Evolutionary conservation across 192 early-diverging fungal genomes (phyloP), one percentile per base, ranked within the genome.

Genomic region (Rhizophagus clarus): DNA sequence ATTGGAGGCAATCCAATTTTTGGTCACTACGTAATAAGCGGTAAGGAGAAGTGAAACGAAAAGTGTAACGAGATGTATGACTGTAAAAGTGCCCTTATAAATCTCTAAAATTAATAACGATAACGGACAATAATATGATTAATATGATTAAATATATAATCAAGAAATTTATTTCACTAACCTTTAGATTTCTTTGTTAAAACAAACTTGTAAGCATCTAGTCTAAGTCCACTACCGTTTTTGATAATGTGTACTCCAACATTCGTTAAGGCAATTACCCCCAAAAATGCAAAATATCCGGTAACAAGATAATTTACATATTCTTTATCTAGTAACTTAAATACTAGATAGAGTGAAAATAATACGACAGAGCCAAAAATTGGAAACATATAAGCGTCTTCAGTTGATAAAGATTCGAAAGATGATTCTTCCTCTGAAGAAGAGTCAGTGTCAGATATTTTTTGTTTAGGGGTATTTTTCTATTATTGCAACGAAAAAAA

Each of bases 1-100:
- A 77, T 99, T 99, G 56, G 92, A 94, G 8, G 95, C 86, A 69
- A 96, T 88, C 97, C 97, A 99, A 88, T 97, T 93, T 88, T 97
- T 98, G 68, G 94, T 91, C 29, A 87, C 84, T 34, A 91, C 85
- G 85, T 99, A 99, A 72, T 87, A 86, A n/a, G 78, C 93, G 12
- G 91, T 95, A 24, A 94, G 80, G 37, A 85, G 72, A 42, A 90
- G 82, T 15, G 93, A 88, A 28, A 85, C 72, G 28, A 90, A 83
- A 8, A 89, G 40, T 74, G 93, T 80, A 20, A 82, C 83, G 61
- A 96, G 67, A 78, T 97, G 95, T 62, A 94, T 86, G 28, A 85
- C 81, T 32, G 92, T 91, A 77, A 95, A 94, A 66, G 83, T 90
- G 62, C 82, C 72, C 10, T 76, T 80, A 77, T 85, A 90, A 37